These are phyloP conservation scores for Domatiomyces catenatus DNA, from an alignment of 2,329 filamentous ascomycete species.

Conservation along the genomic window DNA sequence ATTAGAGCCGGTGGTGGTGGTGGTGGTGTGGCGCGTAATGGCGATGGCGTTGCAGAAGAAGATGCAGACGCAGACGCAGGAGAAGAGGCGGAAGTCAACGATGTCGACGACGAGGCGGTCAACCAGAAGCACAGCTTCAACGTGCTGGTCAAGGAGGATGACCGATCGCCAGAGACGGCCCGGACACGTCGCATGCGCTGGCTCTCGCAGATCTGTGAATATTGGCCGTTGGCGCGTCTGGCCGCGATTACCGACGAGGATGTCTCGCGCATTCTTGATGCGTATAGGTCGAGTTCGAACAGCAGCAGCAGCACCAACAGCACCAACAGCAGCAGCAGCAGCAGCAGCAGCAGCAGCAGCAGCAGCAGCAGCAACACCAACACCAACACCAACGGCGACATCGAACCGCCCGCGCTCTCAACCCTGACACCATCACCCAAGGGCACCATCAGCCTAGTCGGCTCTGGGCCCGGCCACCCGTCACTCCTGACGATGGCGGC, in stretches of 20 bases:
- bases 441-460: conserved; percentile 73
- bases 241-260: conserved; percentile 67
- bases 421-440: conserved; percentile 19
- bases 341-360: not conserved
- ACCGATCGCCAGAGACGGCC: conserved; percentile 50
- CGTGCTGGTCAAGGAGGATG: conserved; percentile 52
- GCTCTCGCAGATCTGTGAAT: conserved; percentile 93
- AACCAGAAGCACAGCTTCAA: conserved; percentile 74
- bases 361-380: conserved; percentile 17
- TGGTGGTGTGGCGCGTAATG: too few relatives aligned
- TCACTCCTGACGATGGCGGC: conserved; percentile 63
- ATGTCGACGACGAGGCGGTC: conserved; percentile 36
- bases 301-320: conserved; percentile 9
- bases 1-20: conserved; percentile 23
- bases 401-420: conserved; percentile 11
- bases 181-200: conserved; percentile 77
- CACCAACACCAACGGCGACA: conserved; percentile 9
- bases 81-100: conserved; percentile 19
- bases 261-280: conserved; percentile 57
- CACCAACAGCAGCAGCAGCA: conserved; percentile 17
- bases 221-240: conserved; percentile 80
- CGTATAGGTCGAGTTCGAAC: conserved; percentile 39
- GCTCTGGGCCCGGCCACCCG: conserved; percentile 82
- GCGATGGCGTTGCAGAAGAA: conserved; percentile 18
- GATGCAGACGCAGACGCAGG: conserved; percentile 29